Conservation (phyloP, 768 basidiomycete genomes). For the Tulasnella sp. region DNA sequence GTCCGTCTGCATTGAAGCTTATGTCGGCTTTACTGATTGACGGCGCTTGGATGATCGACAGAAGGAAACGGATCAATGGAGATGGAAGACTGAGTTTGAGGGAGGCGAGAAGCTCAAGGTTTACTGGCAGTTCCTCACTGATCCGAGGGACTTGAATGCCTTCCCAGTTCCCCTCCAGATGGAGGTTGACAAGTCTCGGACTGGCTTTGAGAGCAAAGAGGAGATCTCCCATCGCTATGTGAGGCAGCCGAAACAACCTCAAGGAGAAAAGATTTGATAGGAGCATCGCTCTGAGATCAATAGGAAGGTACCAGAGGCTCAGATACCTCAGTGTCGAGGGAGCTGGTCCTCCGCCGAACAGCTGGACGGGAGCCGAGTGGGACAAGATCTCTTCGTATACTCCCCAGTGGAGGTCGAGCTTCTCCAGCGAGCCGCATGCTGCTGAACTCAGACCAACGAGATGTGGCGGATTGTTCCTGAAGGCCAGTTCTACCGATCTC, state of each 20-base stretch:
- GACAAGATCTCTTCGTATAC: fast-evolving
- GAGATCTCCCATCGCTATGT: background rate
- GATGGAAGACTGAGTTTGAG: background rate
- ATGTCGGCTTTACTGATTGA: background rate
- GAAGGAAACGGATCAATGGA: background rate
- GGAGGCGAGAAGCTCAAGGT: background rate
- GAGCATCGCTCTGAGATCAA: background rate
- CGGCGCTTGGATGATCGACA: background rate
- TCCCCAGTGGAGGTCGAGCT: background rate
- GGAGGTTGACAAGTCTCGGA: background rate
- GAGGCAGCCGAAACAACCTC: background rate
- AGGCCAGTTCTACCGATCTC: background rate
- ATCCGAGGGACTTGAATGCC: background rate
- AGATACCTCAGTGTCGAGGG: background rate
- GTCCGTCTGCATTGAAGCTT: background rate
- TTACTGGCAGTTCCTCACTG: background rate
- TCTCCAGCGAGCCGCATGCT: background rate
- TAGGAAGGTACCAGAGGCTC: background rate
- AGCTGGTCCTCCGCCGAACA: background rate
- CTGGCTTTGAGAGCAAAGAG: background rate
- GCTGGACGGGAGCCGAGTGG: background rate
- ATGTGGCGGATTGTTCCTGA: background rate
- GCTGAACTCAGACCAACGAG: background rate
- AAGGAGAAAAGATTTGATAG: background rate
- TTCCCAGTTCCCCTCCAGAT: background rate